Percentiles rank a stretch among this genome's conserved stretches.
Evolutionary conservation across 495 filamentous ascomycete species (phyloP).

Genomic region (Tuber magnatum): DNA sequence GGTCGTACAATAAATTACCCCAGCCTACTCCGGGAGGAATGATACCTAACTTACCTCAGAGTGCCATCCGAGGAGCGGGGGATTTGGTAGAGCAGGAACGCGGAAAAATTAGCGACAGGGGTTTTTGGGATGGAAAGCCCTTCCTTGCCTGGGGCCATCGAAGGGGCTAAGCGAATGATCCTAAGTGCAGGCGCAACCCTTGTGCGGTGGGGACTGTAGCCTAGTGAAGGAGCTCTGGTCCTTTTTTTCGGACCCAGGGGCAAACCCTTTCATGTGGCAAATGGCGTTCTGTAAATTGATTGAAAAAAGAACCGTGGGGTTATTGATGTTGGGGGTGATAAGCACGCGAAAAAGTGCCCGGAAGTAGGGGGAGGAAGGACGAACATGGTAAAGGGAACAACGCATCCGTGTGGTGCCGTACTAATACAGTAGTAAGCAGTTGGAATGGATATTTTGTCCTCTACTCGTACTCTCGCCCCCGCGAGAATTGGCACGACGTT

Average conservation of each 20-base stretch:
- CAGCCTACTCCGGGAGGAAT: not conserved
- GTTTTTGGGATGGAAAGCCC: not conserved
- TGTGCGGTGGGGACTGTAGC: not conserved
- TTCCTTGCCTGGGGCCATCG: not conserved
- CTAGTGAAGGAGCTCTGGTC: not conserved
- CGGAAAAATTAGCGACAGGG: not conserved
- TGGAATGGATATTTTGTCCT: not conserved
- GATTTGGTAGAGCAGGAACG: not conserved
- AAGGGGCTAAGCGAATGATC: not conserved
- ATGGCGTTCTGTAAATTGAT: not conserved
- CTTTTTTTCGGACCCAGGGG: not conserved
- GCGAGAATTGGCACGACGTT: not conserved
- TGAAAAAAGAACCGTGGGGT: not conserved
- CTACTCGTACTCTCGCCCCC: not conserved
- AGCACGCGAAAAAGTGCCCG: not conserved
- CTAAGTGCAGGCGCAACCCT: not conserved
- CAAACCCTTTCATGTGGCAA: not conserved
- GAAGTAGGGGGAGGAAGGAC: not conserved
- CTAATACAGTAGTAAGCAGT: not conserved
- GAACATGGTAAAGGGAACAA: not conserved
- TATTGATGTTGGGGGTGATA: not conserved
- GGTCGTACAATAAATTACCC: no score
- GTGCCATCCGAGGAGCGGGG: not conserved
- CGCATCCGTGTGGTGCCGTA: no score
- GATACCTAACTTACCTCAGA: not conserved